Percentiles rank a stretch among this genome's conserved stretches.
These are phyloP conservation scores for Trichoderma sp. DNA, from an alignment of 2,329 filamentous ascomycete species.

Conservation along the genomic window DNA sequence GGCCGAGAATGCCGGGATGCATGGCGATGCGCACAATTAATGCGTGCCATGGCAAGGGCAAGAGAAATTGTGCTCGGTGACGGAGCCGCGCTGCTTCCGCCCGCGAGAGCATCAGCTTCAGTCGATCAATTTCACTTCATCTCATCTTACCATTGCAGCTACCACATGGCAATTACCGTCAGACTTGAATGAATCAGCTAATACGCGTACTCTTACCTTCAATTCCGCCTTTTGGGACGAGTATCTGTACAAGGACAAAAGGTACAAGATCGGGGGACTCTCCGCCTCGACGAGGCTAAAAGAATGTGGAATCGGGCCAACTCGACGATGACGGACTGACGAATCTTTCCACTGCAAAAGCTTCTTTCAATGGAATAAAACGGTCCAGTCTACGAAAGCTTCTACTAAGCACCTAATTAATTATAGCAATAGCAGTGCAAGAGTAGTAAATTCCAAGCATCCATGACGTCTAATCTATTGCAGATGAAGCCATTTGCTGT, in stretches of 20 bases:
- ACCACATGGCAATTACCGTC: constrained; percentile 4
- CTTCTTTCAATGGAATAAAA: neutral
- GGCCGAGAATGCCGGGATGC: constrained; percentile 16
- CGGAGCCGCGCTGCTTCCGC: neutral
- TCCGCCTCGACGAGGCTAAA: neutral
- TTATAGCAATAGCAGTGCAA: neutral
- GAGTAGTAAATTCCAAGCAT: neutral
- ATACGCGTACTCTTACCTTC: constrained; percentile 1
- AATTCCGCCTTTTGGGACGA: neutral
- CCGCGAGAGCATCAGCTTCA: neutral
- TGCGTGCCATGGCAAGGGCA: neutral
- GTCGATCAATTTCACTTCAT: neutral
- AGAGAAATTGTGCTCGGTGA: neutral
- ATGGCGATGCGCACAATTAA: constrained; percentile 11
- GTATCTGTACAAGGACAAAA: neutral
- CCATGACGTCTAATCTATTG: neutral
- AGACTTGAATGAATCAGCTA: neutral
- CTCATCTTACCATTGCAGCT: neutral
- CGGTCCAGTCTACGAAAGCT: neutral
- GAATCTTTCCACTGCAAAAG: constrained; percentile 3
- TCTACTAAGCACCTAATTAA: neutral
- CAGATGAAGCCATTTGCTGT: neutral
- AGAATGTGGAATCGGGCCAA: constrained; percentile 13
- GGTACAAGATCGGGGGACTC: neutral
- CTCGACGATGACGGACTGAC: neutral